Conservation (phyloP, 352 stramenopile species). For the Pythium monospermum region DNA sequence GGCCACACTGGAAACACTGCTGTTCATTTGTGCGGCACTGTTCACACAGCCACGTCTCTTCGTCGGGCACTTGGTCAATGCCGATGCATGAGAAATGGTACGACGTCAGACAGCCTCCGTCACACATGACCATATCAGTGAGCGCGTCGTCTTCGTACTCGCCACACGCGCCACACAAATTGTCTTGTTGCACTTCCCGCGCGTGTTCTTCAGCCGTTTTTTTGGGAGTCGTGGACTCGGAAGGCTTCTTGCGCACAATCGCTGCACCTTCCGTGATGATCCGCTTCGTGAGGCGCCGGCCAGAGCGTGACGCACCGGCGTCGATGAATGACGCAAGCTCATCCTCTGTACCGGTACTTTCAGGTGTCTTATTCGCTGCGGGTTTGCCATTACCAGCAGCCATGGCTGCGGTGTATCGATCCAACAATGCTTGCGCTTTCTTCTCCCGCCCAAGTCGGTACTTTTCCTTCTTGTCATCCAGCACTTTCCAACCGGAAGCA, state of each 20-base stretch:
- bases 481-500: slow-evolving; percentile 29
- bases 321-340: slow-evolving; percentile 44
- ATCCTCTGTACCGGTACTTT: neutral
- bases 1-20: slow-evolving; percentile 83
- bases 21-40: slow-evolving; percentile 88
- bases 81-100: slow-evolving; percentile 92
- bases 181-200: slow-evolving; percentile 57
- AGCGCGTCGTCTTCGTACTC: slow-evolving; percentile 81
- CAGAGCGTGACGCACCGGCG: slow-evolving; percentile 56
- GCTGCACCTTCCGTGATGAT: slow-evolving; percentile 28
- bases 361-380: neutral
- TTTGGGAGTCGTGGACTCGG: slow-evolving; percentile 24
- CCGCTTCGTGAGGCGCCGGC: slow-evolving; percentile 61
- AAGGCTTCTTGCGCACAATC: slow-evolving; percentile 16
- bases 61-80: slow-evolving; percentile 57
- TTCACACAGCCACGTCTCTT: slow-evolving; percentile 86
- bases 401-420: neutral
- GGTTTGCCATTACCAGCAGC: too few relatives aligned
- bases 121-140: slow-evolving; percentile 88
- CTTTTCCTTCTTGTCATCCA: slow-evolving; percentile 45
- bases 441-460: slow-evolving; percentile 23
- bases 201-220: slow-evolving; percentile 15
- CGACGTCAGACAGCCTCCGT: slow-evolving; percentile 88
- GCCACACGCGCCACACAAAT: slow-evolving; percentile 69
- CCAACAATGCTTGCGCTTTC: slow-evolving; percentile 13